Conservation (phyloP, 352 stramenopile species). For the Globisporangium perplexum region DNA sequence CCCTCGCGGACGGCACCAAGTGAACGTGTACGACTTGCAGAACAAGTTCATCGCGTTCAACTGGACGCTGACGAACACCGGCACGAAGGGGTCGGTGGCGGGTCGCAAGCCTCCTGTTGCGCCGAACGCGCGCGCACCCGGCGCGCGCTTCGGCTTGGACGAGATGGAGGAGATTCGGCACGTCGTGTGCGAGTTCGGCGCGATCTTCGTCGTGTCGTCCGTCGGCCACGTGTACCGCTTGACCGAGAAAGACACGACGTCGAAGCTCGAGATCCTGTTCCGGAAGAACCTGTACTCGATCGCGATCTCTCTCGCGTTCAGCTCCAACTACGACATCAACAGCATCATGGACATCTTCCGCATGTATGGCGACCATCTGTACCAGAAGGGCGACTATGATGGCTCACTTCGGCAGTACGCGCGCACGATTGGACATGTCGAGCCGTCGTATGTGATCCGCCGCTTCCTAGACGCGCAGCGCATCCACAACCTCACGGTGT, state of each 20-base stretch:
- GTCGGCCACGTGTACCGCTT: constrained; percentile 89
- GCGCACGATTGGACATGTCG: constrained; percentile 95
- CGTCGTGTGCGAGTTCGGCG: constrained; percentile 80
- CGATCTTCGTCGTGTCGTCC: constrained; percentile 85
- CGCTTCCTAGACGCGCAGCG: constrained; percentile 96
- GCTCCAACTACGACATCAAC: constrained; percentile 91
- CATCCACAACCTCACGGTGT: constrained; percentile 95
- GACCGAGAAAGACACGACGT: constrained; percentile 93
- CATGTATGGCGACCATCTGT: constrained; percentile 98
- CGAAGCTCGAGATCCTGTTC: constrained; percentile 96
- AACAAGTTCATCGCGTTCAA: constrained; percentile 94
- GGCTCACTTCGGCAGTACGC: constrained; percentile 96
- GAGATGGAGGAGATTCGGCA: constrained; percentile 87
- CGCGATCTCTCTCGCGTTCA: constrained; percentile 96
- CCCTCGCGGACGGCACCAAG: constrained; percentile 70
- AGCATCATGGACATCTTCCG: constrained; percentile 96
- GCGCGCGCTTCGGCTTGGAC: constrained; percentile 74
- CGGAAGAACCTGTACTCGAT: constrained; percentile 97
- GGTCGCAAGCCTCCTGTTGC: constrained; percentile 20
- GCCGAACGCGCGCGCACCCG: constrained; percentile 30
- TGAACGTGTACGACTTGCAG: constrained; percentile 90
- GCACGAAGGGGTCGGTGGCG: constrained; percentile 10
- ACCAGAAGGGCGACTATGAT: constrained; percentile 96
- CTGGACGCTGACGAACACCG: constrained; percentile 75
- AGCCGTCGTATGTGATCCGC: constrained; percentile 98